Percentiles rank a stretch among this genome's conserved stretches.
These are phyloP conservation scores for Neurospora crassa DNA, from an alignment of 2,329 filamentous ascomycete species.

Conservation along the genomic window DNA sequence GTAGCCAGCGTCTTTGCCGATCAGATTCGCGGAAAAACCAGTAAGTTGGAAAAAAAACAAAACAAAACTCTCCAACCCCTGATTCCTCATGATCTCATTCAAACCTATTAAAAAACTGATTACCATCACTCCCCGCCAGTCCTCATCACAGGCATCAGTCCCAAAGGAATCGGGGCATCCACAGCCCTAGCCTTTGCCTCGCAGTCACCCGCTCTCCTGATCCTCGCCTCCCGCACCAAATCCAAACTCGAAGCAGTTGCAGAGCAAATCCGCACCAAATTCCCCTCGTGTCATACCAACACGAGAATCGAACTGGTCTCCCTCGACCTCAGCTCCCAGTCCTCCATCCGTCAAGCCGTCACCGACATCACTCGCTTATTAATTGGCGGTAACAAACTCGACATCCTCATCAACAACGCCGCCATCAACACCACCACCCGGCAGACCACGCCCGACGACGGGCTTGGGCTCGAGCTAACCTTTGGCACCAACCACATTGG, in stretches of 20 bases:
- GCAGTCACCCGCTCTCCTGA: slow-evolving; percentile 30
- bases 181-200: slow-evolving; percentile 35
- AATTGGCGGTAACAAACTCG: slow-evolving; percentile 22
- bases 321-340: slow-evolving; percentile 29
- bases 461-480: slow-evolving; percentile 20
- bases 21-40: slow-evolving; percentile 22
- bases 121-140: slow-evolving; percentile 20
- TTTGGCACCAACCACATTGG: slow-evolving; percentile 39
- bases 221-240: slow-evolving; percentile 35
- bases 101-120: too few species aligned
- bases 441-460: slow-evolving; percentile 23
- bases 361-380: slow-evolving; percentile 22
- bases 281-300: too few species aligned
- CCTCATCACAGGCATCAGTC: slow-evolving; percentile 33
- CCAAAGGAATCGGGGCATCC: slow-evolving; percentile 30
- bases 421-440: slow-evolving; percentile 26
- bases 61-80: not conserved
- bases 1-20: slow-evolving; percentile 21
- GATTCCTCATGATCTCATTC: too few species aligned
- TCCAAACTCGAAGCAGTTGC: slow-evolving; percentile 32
- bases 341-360: slow-evolving; percentile 28
- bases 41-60: too few species aligned
- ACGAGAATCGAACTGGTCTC: slow-evolving; percentile 26
- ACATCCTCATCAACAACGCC: slow-evolving; percentile 35
- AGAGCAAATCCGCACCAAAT: slow-evolving; percentile 24